These are phyloP conservation scores for Caloboletus firmus DNA, from an alignment of 1,284 basidiomycete species.

Conservation along the genomic window DNA sequence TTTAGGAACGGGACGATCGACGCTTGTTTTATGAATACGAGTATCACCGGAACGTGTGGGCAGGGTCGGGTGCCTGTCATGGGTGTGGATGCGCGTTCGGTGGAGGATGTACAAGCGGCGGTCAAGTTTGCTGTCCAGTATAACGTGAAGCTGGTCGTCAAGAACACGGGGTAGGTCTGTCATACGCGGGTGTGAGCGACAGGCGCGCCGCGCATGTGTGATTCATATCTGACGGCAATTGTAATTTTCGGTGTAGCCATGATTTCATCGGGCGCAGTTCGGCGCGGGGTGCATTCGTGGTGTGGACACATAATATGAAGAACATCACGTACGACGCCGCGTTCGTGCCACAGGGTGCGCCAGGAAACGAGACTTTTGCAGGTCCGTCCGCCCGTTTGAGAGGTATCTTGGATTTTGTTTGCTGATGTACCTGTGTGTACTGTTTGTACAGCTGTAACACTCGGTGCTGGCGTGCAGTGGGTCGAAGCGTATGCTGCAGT, in stretches of 20 bases:
- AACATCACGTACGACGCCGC: slow-evolving; percentile 33
- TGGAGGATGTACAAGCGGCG: slow-evolving; percentile 40
- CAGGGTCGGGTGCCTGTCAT: slow-evolving; percentile 45
- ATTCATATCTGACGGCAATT: background rate
- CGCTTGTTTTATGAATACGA: slow-evolving; percentile 43
- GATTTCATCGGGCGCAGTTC: slow-evolving; percentile 42
- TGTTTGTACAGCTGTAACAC: slow-evolving; percentile 37
- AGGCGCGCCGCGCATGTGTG: too few species aligned
- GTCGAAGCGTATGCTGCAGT: slow-evolving; percentile 42
- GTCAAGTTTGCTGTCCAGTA: slow-evolving; percentile 30
- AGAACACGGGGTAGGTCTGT: slow-evolving; percentile 44
- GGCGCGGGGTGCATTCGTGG: slow-evolving; percentile 37
- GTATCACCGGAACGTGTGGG: slow-evolving; percentile 39
- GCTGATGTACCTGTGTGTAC: slow-evolving; percentile 2
- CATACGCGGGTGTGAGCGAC: too few species aligned
- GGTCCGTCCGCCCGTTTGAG: slow-evolving; percentile 6
- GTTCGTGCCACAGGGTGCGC: slow-evolving; percentile 37
- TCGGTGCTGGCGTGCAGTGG: slow-evolving; percentile 49
- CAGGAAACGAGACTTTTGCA: slow-evolving; percentile 11
- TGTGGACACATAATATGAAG: slow-evolving; percentile 44
- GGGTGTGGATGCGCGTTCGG: slow-evolving; percentile 42
- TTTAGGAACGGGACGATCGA: slow-evolving; percentile 42
- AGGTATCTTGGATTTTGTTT: background rate
- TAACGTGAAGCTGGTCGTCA: slow-evolving; percentile 45
- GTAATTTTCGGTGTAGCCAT: slow-evolving; percentile 28